Conservation (phyloP, 305 asterid genomes). For the Fraxinus xanthoxyloides region DNA sequence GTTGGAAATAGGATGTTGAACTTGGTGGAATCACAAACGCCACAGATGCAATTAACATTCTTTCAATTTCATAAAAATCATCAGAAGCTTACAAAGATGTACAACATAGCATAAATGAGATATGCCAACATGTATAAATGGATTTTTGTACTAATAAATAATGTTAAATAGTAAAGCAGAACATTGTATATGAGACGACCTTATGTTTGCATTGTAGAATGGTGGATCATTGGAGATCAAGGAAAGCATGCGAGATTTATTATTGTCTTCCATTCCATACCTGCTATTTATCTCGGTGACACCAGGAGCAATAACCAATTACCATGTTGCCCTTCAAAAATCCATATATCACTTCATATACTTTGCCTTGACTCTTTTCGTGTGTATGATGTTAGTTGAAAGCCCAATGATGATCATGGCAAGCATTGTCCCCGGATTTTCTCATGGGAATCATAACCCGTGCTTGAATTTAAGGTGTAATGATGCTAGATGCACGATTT, state of each 20-base stretch:
- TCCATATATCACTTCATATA: constrained; percentile 36
- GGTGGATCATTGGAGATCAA: constrained; percentile 30
- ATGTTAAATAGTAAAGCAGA: too few relatives aligned
- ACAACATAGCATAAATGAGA: constrained; percentile 22
- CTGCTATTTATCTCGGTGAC: constrained; percentile 32
- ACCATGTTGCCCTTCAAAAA: constrained; percentile 49
- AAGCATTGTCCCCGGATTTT: constrained; percentile 46
- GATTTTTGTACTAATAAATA: too few relatives aligned
- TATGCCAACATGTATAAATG: constrained; percentile 35
- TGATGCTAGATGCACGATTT: constrained; percentile 53
- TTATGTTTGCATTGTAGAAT: constrained; percentile 9
- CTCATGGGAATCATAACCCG: constrained; percentile 62
- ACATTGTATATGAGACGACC: too few relatives aligned
- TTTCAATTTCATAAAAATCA: constrained; percentile 34
- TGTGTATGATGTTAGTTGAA: constrained; percentile 57
- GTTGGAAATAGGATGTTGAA: constrained; percentile 40
- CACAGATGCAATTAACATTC: constrained; percentile 40
- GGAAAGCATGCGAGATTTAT: constrained; percentile 37
- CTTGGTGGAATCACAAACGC: constrained; percentile 8
- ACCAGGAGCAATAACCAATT: constrained; percentile 55
- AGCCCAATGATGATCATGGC: constrained; percentile 64
- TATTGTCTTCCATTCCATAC: constrained; percentile 47
- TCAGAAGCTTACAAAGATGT: constrained; percentile 36
- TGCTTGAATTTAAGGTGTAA: constrained; percentile 57
- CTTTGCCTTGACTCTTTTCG: constrained; percentile 33